Conservation (phyloP, 352 stramenopile species). For the Globisporangium orthogonon region DNA sequence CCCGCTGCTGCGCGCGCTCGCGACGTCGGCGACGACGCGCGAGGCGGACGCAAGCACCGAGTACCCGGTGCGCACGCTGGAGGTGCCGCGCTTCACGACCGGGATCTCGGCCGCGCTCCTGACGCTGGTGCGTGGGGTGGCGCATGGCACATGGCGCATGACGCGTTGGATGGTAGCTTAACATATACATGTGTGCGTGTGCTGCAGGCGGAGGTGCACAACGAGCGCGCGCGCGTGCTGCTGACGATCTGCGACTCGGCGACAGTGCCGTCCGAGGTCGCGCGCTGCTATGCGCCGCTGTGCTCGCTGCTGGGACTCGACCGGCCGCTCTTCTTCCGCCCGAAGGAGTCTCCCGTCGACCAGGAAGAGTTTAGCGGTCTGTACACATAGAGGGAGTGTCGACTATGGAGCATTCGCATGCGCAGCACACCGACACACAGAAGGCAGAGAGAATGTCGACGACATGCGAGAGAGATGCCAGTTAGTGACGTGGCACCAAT, state of each 20-base stretch:
- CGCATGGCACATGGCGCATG: background rate
- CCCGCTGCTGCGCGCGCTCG: slow-evolving; percentile 39
- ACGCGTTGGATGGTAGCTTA: background rate
- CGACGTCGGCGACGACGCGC: slow-evolving; percentile 24
- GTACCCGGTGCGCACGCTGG: slow-evolving; percentile 32
- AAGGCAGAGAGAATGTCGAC: no score
- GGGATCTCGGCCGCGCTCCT: slow-evolving; percentile 49
- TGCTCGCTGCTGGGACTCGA: slow-evolving; percentile 27
- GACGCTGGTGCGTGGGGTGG: slow-evolving; percentile 34
- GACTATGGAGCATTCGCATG: no score
- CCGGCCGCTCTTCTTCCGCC: slow-evolving; percentile 27
- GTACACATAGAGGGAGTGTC: slow-evolving; percentile 48
- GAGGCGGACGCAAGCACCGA: slow-evolving; percentile 17
- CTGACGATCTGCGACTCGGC: slow-evolving; percentile 47
- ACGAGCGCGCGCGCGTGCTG: slow-evolving; percentile 44
- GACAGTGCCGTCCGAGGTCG: slow-evolving; percentile 27
- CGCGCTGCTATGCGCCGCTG: slow-evolving; percentile 42
- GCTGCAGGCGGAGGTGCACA: slow-evolving; percentile 42
- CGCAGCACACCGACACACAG: no score
- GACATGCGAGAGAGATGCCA: no score
- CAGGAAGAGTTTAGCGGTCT: slow-evolving; percentile 32
- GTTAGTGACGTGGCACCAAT: no score
- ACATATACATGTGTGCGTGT: background rate
- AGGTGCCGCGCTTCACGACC: slow-evolving; percentile 48
- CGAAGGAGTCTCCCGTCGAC: background rate